A percentile compares a stretch with the other conserved stretches of the same genome.
These are phyloP conservation scores for Calocera viscosa DNA, from an alignment of 768 basidiomycete species.

Conservation along the genomic window DNA sequence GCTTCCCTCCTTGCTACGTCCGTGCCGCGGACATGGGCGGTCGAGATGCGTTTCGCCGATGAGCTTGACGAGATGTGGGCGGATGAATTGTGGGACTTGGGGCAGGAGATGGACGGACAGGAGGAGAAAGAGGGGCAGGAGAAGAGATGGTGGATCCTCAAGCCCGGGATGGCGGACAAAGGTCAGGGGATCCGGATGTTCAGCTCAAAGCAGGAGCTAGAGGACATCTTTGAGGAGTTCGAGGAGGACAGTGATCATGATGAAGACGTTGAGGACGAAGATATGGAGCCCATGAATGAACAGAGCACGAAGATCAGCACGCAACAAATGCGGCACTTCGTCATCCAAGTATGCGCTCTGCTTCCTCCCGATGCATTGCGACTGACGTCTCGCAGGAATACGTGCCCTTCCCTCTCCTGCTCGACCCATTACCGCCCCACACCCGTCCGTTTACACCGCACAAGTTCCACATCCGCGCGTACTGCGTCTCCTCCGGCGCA, in stretches of 20 bases:
- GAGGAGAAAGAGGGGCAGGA: conserved; percentile 20
- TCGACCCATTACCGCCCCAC: conserved; percentile 42
- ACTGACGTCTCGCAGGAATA: conserved; percentile 54
- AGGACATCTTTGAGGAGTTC: conserved; percentile 66
- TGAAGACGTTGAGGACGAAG: conserved; percentile 34
- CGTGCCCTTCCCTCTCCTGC: conserved; percentile 56
- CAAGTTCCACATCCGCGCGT: conserved; percentile 89
- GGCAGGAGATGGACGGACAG: conserved; percentile 41
- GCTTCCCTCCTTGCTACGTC: conserved; percentile 41
- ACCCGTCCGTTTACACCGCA: conserved; percentile 1
- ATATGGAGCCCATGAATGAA: conserved; percentile 17
- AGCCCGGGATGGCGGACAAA: conserved; percentile 94
- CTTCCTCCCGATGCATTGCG: conserved; percentile 2
- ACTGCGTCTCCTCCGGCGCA: conserved; percentile 66
- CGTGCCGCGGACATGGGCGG: conserved; percentile 64
- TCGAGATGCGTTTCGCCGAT: conserved; percentile 81
- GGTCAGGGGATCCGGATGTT: conserved; percentile 92
- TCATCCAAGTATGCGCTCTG: conserved; percentile 60
- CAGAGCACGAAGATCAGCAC: conserved; percentile 44
- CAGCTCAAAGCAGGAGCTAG: conserved; percentile 57
- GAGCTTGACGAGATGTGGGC: conserved; percentile 88
- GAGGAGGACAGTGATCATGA: conserved; percentile 46
- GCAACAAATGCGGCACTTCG: conserved; percentile 88
- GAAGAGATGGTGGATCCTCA: conserved; percentile 78
- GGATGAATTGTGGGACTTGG: conserved; percentile 88